Base-by-base conservation (phyloP, 1,284 basidiomycete species). In the Chiua sp. region DNA sequence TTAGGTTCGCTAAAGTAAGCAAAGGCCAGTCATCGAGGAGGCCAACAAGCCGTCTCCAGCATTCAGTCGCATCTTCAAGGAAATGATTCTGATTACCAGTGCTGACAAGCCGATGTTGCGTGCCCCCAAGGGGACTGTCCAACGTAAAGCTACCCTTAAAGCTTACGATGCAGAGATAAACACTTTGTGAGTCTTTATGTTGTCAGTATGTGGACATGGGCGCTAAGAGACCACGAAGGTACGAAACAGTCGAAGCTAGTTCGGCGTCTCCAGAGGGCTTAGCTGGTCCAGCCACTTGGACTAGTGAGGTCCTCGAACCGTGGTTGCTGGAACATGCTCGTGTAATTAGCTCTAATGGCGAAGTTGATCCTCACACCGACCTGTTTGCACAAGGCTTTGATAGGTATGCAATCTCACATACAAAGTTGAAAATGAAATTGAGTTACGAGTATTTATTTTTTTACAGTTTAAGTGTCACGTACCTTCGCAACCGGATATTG, bases 351-450 rank as follows among this genome's bases (percentile, higher is more conserved):
- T 47, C 64, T 2, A 59, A 48, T 2, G 35, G 55, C n/a, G 7
- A 28, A 0, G 30, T 71, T 4, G 64, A 70, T 37, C 55, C 67
- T 2, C 39, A 37, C 1, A 50, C 59, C 2, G 76, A 77, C 46
- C 32, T 78, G 1, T 79, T 78, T 49, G 61, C 66, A 20, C 73
- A 74, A 47, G 63, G 63, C 11, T 76, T 78, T 53, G 76, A 78
- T 54, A 78, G 76, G 77, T 75, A 48, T 28, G 64, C 2, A 3
- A 7, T 52, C n/a, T 16, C 3, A 11, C 18, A 3, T 42, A 26
- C 12, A 7, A 46, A 2, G 4, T 13, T 1, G 2, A 35, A 7
- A 18, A 11, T 3, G 3, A 23, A 20, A 7, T 39, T 64, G 18
- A 65, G 18, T 4, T 12, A 3, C 0, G 1, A 32, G 2, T 16